phyloP scores from a whole-genome alignment of 108 stramenopile genomes.

The Fistulifera solaris region DNA sequence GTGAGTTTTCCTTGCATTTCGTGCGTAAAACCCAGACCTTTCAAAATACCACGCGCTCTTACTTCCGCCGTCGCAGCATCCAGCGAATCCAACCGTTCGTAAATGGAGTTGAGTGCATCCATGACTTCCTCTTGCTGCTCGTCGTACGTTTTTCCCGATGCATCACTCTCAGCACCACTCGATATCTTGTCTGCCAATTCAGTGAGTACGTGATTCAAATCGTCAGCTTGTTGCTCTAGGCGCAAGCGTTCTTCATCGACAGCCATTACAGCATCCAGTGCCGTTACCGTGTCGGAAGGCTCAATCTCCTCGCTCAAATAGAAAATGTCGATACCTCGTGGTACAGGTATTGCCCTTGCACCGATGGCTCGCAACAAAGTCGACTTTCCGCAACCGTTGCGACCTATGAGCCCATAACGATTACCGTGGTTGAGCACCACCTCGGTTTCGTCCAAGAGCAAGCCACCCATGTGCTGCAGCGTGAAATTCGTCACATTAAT shows the following conservation, averaged over 20 bases:
- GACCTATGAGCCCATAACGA: slow-evolving; percentile 83
- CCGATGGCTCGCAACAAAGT: slow-evolving; percentile 90
- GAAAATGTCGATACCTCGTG: slow-evolving; percentile 93
- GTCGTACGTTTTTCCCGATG: slow-evolving; percentile 42
- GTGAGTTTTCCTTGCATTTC: slow-evolving; percentile 91
- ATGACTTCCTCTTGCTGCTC: slow-evolving; percentile 83
- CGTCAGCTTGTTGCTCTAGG: slow-evolving; percentile 87
- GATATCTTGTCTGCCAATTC: slow-evolving; percentile 35
- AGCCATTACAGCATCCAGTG: slow-evolving; percentile 94
- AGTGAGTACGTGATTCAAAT: slow-evolving; percentile 75
- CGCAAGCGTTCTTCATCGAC: slow-evolving; percentile 90
- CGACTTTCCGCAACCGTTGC: slow-evolving; percentile 73
- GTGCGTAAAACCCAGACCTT: slow-evolving; percentile 93
- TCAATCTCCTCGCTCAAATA: slow-evolving; percentile 94
- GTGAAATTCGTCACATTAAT: slow-evolving; percentile 94
- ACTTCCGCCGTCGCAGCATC: slow-evolving; percentile 96
- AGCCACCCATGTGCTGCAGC: slow-evolving; percentile 83
- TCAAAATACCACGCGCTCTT: slow-evolving; percentile 89
- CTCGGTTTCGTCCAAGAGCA: slow-evolving; percentile 89
- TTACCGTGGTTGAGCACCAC: slow-evolving; percentile 96
- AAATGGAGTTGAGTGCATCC: slow-evolving; percentile 84
- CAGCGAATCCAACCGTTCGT: slow-evolving; percentile 94
- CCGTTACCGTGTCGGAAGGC: slow-evolving; percentile 84
- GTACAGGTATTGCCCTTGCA: slow-evolving; percentile 91
- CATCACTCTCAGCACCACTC: slow-evolving; percentile 24